Evolutionary conservation across 176 grass and related monocot genomes (phyloP), one percentile per base, ranked within the genome.

Genomic region (Ampelocalamus luodianensis): DNA sequence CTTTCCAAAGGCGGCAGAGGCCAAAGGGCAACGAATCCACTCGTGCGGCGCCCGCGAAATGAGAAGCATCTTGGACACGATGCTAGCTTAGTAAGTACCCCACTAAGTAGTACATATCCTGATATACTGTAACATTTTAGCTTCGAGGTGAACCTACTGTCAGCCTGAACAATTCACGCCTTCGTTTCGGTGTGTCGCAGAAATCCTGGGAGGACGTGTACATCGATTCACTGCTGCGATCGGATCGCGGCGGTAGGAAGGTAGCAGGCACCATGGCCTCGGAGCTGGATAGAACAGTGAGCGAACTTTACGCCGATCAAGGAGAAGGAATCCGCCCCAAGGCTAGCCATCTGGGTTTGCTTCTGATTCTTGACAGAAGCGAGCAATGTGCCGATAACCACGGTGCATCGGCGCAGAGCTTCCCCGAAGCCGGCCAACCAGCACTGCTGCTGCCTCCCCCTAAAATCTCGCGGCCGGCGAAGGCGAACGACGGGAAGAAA

Each of bases 121-220:
- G 9, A 13, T n/a, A n/a, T 4, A 7, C 22, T 10, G 36, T 5
- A 4, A 5, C 14, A 42, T 24, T 22, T 45, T 13, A 24, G n/a
- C 58, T 12, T 61, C n/a, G n/a, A 61, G 58, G 23, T 61, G 58
- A 61, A 2, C 54, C 43, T n/a, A n/a, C 62, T 50, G 36, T 14
- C 18, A 22, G n/a, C 48, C 71, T 10, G 44, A 65, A 54, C 5
- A 80, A 58, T 51, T 54, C 23, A 42, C 50, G 68, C 15, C 26
- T 82, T 53, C n/a, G 51, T 38, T 26, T 22, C 15, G 60, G 29
- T 10, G 60, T 42, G 64, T 77, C 49, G 81, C 89, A 95, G 96
- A 69, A 83, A 55, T 92, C 89, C 4, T 95, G 89, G 96, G 91
- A 94, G 65, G 89, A 90, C 50, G 73, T 84, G 74, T 90, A 95